These are phyloP conservation scores for Ganoderma multipileum DNA, from an alignment of 1,284 basidiomycete genomes.

Conservation along the genomic window DNA sequence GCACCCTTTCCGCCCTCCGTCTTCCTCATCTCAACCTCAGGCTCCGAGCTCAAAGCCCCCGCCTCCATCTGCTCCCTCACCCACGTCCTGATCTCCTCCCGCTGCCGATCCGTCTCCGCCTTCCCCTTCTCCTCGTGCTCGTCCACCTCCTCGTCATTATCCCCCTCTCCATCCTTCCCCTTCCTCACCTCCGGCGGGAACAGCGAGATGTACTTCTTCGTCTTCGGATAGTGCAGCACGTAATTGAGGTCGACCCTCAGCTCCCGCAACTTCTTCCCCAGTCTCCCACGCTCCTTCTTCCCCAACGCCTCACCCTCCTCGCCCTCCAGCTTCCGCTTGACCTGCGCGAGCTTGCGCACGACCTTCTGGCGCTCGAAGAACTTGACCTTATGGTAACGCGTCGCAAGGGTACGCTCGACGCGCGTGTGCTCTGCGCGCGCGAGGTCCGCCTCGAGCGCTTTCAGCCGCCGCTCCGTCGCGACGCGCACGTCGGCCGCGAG, in stretches of 20 bases:
- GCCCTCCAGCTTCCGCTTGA: constrained; percentile 55
- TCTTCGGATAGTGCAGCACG: constrained; percentile 83
- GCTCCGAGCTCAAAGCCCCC: constrained; percentile 65
- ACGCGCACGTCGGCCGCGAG: constrained; percentile 82
- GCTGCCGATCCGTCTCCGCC: constrained; percentile 45
- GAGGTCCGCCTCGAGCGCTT: constrained; percentile 79
- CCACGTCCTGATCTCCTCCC: constrained; percentile 69
- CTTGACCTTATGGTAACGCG: constrained; percentile 85
- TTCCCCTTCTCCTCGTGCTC: constrained; percentile 20
- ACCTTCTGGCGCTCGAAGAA: constrained; percentile 92
- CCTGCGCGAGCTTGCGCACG: constrained; percentile 71
- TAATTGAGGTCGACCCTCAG: constrained; percentile 87
- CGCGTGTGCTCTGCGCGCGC: constrained; percentile 60
- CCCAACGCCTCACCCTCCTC: constrained; percentile 32
- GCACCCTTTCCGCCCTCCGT: constrained; percentile 9
- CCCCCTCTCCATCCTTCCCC: constrained; percentile 36
- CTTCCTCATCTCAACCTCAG: constrained; percentile 54
- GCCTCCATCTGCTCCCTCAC: constrained; percentile 69
- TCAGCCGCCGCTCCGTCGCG: constrained; percentile 77
- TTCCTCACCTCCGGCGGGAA: constrained; percentile 74
- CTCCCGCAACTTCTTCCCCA: constrained; percentile 59
- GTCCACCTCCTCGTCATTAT: constrained; percentile 39
- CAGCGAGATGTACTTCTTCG: constrained; percentile 85
- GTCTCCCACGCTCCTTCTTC: constrained; percentile 42
- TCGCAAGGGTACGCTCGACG: constrained; percentile 77